Conservation (phyloP, 495 filamentous ascomycete genomes). For the Eremomyces bilateralis region DNA sequence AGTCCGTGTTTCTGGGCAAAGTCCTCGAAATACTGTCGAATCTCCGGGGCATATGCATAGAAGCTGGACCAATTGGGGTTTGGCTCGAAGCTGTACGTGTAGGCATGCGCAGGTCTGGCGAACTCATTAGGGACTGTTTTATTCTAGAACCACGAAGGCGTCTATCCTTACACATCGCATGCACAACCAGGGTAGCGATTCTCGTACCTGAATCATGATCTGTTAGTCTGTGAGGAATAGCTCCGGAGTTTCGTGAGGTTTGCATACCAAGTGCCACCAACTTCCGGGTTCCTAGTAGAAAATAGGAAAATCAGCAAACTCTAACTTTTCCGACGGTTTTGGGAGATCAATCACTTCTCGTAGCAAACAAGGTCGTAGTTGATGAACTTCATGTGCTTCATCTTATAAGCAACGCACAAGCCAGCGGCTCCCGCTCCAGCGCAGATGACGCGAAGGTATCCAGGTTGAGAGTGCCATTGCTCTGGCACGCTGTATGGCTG, state of each 20-base stretch:
- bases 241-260: too few relatives aligned
- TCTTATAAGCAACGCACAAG: slow-evolving; percentile 17
- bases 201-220: neutral
- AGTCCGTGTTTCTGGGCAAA: slow-evolving; percentile 11
- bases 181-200: slow-evolving; percentile 1
- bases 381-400: slow-evolving; percentile 16
- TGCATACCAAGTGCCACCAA: slow-evolving; percentile 15
- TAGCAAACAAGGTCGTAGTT: slow-evolving; percentile 11
- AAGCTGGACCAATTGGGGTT: slow-evolving; percentile 19
- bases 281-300: slow-evolving; percentile 11
- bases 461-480: slow-evolving; percentile 15
- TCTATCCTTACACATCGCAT: slow-evolving; percentile 1
- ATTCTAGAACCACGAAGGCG: neutral
- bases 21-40: slow-evolving; percentile 16
- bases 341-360: too few relatives aligned
- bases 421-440: slow-evolving; percentile 15
- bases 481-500: slow-evolving; percentile 13
- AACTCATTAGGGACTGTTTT: too few relatives aligned
- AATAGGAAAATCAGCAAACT: slow-evolving; percentile 14
- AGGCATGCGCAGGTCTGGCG: slow-evolving; percentile 4
- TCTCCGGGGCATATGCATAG: slow-evolving; percentile 17
- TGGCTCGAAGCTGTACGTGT: slow-evolving; percentile 17
- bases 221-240: slow-evolving; percentile 1
- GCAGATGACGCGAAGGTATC: slow-evolving; percentile 13
- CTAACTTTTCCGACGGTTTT: too few relatives aligned